A percentile compares a stretch with the other conserved stretches of the same genome.
Evolutionary conservation across 805 yeast genomes (phyloP).

Genomic region (Teunomyces gatunensis): DNA sequence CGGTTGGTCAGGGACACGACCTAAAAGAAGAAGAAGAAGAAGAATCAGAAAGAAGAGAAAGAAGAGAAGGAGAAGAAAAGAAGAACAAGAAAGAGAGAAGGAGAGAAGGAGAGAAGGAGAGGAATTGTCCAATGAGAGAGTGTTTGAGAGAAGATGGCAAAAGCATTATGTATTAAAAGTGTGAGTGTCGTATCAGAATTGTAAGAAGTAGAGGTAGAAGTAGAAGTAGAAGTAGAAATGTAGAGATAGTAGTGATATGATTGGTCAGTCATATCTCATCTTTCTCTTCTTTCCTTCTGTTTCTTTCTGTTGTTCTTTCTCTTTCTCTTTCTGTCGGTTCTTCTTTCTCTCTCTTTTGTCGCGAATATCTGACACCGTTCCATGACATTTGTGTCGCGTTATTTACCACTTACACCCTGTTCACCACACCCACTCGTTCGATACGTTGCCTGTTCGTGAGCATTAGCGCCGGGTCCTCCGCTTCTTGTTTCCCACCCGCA

Average conservation of each 20-base stretch:
- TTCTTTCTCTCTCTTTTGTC: background rate
- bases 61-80: background rate
- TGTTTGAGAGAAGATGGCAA: too few relatives aligned
- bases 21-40: background rate
- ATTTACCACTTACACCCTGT: constrained; percentile 1
- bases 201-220: too few relatives aligned
- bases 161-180: background rate
- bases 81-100: background rate
- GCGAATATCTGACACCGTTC: background rate
- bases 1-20: background rate
- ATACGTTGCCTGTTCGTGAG: too few relatives aligned
- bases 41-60: background rate
- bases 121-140: too few relatives aligned
- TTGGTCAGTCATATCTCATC: too few relatives aligned
- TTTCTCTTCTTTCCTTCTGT: background rate
- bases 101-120: background rate
- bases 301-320: background rate
- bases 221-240: too few relatives aligned
- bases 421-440: background rate
- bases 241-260: too few relatives aligned
- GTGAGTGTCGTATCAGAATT: background rate
- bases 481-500: background rate
- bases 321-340: background rate
- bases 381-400: background rate
- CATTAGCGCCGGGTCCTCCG: too few relatives aligned